Base-by-base conservation (phyloP, 2,329 filamentous ascomycete species). In the Ceratocystis cacaofunesta region DNA sequence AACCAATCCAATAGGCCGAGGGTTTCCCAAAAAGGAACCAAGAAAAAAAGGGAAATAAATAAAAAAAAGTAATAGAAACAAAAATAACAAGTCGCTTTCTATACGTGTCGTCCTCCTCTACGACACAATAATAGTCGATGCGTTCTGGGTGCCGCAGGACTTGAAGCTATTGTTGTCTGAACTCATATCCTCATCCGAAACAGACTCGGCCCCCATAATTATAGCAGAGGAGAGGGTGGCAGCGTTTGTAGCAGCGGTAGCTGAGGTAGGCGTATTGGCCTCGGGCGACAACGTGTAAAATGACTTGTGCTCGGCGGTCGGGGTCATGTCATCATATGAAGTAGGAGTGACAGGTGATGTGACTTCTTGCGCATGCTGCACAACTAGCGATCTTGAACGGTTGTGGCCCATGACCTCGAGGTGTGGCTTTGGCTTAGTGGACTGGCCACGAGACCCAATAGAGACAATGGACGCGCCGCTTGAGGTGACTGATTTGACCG, bases 71-170 rank as follows among this genome's bases (percentile, higher is more conserved):
- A 62, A 44, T 30, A 61, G 58, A 61, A 22, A 46, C 28, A 55
- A 64, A 57, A 58, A 36, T 44, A 64, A 64, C 36, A 58, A 22
- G 58, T 22, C 7, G 36, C 41, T 43, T 28, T 48, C 36, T 58
- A 12, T 52, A 66, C 22, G 19, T 5, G 61, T 62, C 60, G 12
- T 52, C 22, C 10, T 52, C 62, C 10, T 52, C 48, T 64, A 64
- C 5, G 63, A 62, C 46, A 65, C 58, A 22, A 50, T 55, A 36
- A 67, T 61, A 46, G 58, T 63, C 48, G 48, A 52, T 62, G 46
- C 63, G 66, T 62, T 67, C 63, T 67, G 66, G 48, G 63, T 67
- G 62, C 57, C 66, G 66, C 44, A 58, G 30, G 66, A 67, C 60
- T 65, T 67, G 36, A 67, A 65, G 63, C 66, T 67, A 17, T 52